Percentiles rank a stretch among this genome's conserved stretches.
Conservation (phyloP, 192 early-diverging fungal species). For the Chytriomyces sp. region DNA sequence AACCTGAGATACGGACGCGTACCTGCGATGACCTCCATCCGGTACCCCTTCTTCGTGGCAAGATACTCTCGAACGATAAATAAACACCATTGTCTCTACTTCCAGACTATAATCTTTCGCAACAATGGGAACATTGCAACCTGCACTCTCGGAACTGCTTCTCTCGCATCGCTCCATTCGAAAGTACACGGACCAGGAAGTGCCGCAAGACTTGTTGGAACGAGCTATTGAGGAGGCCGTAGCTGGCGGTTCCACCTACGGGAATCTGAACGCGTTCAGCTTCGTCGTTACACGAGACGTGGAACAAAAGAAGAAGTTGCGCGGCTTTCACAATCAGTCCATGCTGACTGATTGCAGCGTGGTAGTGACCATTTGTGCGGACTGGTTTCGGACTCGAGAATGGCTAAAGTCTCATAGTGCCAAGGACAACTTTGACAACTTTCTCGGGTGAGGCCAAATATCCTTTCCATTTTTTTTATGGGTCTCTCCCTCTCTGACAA, state of each 20-base stretch:
- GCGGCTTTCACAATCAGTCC: neutral
- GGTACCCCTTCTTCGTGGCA: no score
- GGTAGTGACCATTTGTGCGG: conserved; percentile 15
- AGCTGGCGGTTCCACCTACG: conserved; percentile 3
- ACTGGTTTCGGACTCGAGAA: conserved; percentile 10
- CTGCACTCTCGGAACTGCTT: conserved; percentile 8
- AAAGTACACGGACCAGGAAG: conserved; percentile 9
- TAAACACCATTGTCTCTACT: no score
- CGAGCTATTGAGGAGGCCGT: neutral
- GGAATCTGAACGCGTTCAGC: conserved; percentile 17
- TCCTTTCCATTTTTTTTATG: no score
- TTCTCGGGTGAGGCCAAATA: neutral
- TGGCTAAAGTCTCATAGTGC: conserved; percentile 2
- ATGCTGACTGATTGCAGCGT: conserved; percentile 23
- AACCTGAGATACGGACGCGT: no score
- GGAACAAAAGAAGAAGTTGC: neutral
- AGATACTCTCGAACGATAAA: no score
- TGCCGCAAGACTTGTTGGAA: conserved; percentile 3
- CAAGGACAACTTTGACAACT: conserved; percentile 10
- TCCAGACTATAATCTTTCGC: no score
- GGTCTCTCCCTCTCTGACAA: no score
- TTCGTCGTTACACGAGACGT: conserved; percentile 1
- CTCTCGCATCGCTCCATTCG: conserved; percentile 13
- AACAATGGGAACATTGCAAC: neutral
- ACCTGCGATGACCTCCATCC: no score